Percentiles rank a stretch among this genome's conserved stretches.
phyloP scores from a whole-genome alignment of 2,329 filamentous ascomycete species.

The Pseudovirgaria hyperparasitica region DNA sequence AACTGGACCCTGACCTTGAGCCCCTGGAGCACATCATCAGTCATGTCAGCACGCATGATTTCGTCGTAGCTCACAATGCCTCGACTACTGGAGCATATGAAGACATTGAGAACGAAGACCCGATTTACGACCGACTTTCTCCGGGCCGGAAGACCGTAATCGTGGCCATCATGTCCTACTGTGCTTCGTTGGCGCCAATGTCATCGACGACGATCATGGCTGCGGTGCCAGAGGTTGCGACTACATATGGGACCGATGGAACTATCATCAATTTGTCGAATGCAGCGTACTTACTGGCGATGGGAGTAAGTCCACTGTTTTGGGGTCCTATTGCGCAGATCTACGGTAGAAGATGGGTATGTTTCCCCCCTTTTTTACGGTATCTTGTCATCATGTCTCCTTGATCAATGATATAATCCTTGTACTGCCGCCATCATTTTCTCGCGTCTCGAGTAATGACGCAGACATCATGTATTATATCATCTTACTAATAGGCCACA shows the following conservation, averaged over 20 bases:
- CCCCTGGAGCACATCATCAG: constrained; percentile 20
- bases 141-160: constrained; percentile 51
- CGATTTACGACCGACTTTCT: constrained; percentile 52
- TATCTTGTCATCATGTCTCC: constrained; percentile 12
- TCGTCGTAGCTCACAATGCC: constrained; percentile 13
- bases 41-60: constrained; percentile 9
- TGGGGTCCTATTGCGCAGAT: constrained; percentile 55
- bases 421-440: neutral
- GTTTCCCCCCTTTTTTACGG: constrained; percentile 8
- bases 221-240: constrained; percentile 61
- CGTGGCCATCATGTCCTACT: constrained; percentile 57
- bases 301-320: constrained; percentile 50
- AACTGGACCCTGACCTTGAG: constrained; percentile 8
- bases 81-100: constrained; percentile 16
- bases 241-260: constrained; percentile 50
- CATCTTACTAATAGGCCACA: constrained; percentile 16
- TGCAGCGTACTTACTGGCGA: constrained; percentile 61
- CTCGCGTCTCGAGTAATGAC: constrained; percentile 2
- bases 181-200: constrained; percentile 63
- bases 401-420: constrained; percentile 45
- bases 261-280: constrained; percentile 62
- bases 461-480: neutral
- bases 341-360: constrained; percentile 36
- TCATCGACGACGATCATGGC: constrained; percentile 62
- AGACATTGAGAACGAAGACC: constrained; percentile 28